A percentile compares a stretch with the other conserved stretches of the same genome.
Evolutionary conservation across 352 stramenopile species (phyloP).

Genomic region (Globisporangium viniferum): DNA sequence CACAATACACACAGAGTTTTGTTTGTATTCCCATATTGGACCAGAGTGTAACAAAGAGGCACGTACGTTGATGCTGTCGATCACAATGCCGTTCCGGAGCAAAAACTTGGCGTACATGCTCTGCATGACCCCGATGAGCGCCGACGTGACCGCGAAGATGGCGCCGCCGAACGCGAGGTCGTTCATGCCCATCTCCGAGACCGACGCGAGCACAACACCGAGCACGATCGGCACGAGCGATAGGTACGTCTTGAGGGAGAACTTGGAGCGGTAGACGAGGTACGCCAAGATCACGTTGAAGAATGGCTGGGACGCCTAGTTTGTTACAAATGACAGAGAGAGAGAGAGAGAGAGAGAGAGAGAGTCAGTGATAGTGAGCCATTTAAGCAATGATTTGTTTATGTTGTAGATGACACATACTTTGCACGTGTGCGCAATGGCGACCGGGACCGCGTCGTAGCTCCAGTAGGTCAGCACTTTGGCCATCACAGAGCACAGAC

Average conservation of each 20-base stretch:
- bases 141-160: slow-evolving; percentile 70
- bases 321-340: neutral
- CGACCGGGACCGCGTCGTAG: slow-evolving; percentile 80
- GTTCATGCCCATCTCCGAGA: slow-evolving; percentile 88
- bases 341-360: neutral
- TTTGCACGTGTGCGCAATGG: slow-evolving; percentile 86
- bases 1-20: too few species aligned
- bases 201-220: slow-evolving; percentile 76
- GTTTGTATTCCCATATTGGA: neutral
- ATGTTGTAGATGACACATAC: slow-evolving; percentile 16
- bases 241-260: slow-evolving; percentile 71
- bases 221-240: slow-evolving; percentile 80
- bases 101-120: slow-evolving; percentile 90
- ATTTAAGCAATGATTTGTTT: neutral
- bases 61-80: slow-evolving; percentile 83
- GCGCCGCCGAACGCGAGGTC: slow-evolving; percentile 63
- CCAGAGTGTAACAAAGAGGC: neutral
- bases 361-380: neutral
- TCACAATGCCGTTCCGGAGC: slow-evolving; percentile 65
- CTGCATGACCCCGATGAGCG: slow-evolving; percentile 79
- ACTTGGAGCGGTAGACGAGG: slow-evolving; percentile 67
- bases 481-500: slow-evolving; percentile 72
- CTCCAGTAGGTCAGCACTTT: slow-evolving; percentile 89
- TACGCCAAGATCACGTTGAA: slow-evolving; percentile 87
- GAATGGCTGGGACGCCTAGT: slow-evolving; percentile 71